phyloP scores from a whole-genome alignment of 2,329 filamentous ascomycete genomes.

The Orbilia javanica region DNA sequence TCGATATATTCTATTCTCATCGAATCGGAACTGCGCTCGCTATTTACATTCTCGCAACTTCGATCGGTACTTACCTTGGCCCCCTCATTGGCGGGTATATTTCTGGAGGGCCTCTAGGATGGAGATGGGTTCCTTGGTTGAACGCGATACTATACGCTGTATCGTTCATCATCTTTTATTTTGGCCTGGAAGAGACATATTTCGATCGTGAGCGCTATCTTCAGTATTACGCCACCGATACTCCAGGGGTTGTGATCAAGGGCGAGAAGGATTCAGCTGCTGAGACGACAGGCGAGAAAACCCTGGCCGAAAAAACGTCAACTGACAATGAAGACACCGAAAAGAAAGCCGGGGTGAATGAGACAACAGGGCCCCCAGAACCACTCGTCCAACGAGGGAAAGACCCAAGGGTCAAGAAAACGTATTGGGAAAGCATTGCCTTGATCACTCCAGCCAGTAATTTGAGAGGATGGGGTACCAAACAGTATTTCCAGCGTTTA shows the following conservation, averaged over 20 bases:
- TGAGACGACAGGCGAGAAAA: conserved; percentile 22
- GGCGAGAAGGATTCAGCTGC: conserved; percentile 50
- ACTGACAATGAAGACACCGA: conserved; percentile 36
- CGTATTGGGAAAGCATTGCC: conserved; percentile 71
- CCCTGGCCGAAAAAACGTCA: conserved; percentile 25
- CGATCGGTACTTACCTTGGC: conserved; percentile 71
- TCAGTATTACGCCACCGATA: conserved; percentile 61
- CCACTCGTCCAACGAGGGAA: conserved; percentile 55
- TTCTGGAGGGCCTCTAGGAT: conserved; percentile 67
- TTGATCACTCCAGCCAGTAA: conserved; percentile 72
- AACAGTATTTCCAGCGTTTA: conserved; percentile 70
- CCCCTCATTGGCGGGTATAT: conserved; percentile 71
- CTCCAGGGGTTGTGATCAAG: conserved; percentile 48
- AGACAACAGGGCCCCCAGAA: conserved; percentile 47
- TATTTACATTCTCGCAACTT: conserved; percentile 71
- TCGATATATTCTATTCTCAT: conserved; percentile 73
- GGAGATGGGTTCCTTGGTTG: conserved; percentile 71
- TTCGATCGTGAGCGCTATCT: conserved; percentile 67
- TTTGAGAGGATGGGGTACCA: conserved; percentile 69
- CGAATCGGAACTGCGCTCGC: conserved; percentile 71
- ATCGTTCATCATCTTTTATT: conserved; percentile 69
- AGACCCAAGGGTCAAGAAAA: conserved; percentile 65
- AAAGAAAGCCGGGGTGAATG: conserved; percentile 28
- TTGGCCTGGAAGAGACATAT: conserved; percentile 70
- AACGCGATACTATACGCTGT: conserved; percentile 69